phyloP scores from a whole-genome alignment of 83 land plant species.

The Picea mariana region DNA sequence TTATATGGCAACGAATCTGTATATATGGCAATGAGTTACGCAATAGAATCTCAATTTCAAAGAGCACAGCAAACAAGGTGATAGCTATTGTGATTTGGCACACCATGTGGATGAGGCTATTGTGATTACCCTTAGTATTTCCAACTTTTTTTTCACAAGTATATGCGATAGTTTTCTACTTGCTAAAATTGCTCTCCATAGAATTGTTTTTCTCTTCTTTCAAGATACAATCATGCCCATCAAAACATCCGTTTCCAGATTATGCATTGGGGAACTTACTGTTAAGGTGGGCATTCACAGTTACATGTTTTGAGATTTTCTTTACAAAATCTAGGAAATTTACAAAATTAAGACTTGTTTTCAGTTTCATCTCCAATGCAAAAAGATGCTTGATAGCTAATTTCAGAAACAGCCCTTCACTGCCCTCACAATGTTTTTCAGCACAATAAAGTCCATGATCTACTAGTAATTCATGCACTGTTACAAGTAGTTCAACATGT shows the following conservation, averaged over 20 bases:
- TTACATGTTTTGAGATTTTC: neutral
- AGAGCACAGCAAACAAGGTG: no score
- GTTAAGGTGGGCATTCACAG: neutral
- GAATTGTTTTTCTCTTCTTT: constrained; percentile 17
- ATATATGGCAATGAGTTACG: no score
- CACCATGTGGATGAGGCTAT: no score
- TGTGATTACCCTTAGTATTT: constrained; percentile 17
- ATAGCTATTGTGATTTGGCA: no score
- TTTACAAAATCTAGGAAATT: neutral
- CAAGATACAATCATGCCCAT: neutral
- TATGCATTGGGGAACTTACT: neutral
- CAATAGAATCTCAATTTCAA: no score
- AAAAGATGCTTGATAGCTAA: constrained; percentile 82
- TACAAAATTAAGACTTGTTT: constrained; percentile 30
- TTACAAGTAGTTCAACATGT: no score
- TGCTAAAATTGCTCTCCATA: constrained; percentile 18
- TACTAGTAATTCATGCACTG: neutral
- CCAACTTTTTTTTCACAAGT: neutral
- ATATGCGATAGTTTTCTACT: constrained; percentile 5
- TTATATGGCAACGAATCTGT: no score
- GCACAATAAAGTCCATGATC: constrained; percentile 94
- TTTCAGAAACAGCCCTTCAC: constrained; percentile 82
- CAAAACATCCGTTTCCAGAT: neutral
- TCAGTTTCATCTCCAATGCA: constrained; percentile 71
- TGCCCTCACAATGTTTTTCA: constrained; percentile 70